These are phyloP conservation scores for Metarhizium sp. DNA, from an alignment of 2,329 filamentous ascomycete species.

Conservation along the genomic window DNA sequence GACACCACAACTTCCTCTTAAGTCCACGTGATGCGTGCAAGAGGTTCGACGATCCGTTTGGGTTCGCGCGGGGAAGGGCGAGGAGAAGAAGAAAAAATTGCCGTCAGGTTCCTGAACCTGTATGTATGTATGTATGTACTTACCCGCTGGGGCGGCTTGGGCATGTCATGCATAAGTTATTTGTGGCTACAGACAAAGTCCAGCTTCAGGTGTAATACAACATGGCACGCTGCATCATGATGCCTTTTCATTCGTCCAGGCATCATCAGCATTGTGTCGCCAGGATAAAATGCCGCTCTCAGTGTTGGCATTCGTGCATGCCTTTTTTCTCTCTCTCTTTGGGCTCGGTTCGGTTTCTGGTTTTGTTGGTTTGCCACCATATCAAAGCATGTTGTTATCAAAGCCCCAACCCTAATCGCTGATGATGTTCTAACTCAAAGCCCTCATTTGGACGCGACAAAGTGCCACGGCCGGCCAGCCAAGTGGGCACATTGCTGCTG, in stretches of 20 bases:
- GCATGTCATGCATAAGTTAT: background rate
- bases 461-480: background rate
- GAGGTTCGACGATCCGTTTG: background rate
- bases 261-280: background rate
- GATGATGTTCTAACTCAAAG: background rate
- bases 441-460: background rate
- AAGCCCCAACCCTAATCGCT: background rate
- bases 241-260: background rate
- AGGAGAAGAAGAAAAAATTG: background rate
- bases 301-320: background rate
- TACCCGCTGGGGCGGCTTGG: background rate
- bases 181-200: background rate
- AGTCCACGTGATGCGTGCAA: background rate
- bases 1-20: background rate
- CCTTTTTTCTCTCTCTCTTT: background rate
- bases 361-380: background rate
- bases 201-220: background rate
- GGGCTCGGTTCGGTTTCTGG: background rate
- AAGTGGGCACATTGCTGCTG: background rate
- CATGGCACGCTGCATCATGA: background rate
- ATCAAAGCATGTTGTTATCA: background rate
- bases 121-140: no score
- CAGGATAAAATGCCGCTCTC: no score
- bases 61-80: background rate
- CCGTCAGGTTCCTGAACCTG: background rate